Percentiles rank a stretch among this genome's conserved stretches.
Evolutionary conservation across 2,329 filamentous ascomycete genomes (phyloP).

Genomic region (Colletotrichum limetticola): DNA sequence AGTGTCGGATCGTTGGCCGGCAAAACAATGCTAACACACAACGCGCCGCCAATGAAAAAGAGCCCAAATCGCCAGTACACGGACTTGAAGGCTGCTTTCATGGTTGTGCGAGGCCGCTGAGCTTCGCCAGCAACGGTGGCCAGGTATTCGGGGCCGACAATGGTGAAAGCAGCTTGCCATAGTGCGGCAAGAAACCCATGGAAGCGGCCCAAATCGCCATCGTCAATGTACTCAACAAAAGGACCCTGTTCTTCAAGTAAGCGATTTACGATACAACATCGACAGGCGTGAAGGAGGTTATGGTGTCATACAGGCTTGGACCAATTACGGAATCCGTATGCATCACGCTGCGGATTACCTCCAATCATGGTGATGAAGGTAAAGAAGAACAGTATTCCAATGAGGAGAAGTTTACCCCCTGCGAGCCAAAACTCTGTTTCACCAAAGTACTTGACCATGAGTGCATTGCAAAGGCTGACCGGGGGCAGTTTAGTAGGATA

Average conservation of each 20-base stretch:
- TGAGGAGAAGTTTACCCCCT: no score
- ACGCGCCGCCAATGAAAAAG: conserved; percentile 77
- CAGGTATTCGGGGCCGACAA: conserved; percentile 76
- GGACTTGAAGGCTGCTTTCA: conserved; percentile 77
- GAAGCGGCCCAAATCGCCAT: conserved; percentile 72
- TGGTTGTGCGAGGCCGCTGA: conserved; percentile 69
- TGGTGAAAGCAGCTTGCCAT: conserved; percentile 71
- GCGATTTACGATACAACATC: not conserved
- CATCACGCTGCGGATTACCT: conserved; percentile 66
- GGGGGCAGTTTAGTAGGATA: no score
- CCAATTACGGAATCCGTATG: conserved; percentile 78
- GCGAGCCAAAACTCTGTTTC: no score
- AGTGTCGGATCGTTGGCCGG: conserved; percentile 60
- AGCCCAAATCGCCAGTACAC: conserved; percentile 78
- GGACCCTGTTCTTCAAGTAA: not conserved
- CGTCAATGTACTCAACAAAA: conserved; percentile 64
- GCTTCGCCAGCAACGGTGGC: conserved; percentile 77
- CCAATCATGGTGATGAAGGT: conserved; percentile 72
- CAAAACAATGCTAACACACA: conserved; percentile 74
- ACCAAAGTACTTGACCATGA: no score
- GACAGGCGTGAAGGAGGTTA: not conserved
- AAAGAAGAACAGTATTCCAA: conserved; percentile 62
- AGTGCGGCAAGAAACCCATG: conserved; percentile 76
- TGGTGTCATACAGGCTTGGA: not conserved
- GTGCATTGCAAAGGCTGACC: no score